Evolutionary conservation across 2,329 filamentous ascomycete species (phyloP).

Genomic region (Ophiostoma sp.): DNA sequence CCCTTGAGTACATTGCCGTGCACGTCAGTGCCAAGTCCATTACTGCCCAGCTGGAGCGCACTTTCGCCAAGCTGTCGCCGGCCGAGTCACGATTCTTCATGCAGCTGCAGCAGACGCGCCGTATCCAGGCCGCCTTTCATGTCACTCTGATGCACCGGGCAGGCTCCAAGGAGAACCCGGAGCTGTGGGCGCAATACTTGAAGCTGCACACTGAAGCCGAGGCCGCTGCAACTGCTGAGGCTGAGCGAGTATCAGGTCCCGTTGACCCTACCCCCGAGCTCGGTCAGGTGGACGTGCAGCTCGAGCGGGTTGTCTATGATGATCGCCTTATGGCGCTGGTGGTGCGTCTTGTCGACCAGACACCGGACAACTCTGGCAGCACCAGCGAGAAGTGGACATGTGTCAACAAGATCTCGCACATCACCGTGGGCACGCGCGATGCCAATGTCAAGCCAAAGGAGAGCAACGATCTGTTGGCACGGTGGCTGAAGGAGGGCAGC

Average conservation of each 20-base stretch:
- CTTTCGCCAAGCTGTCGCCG: constrained; percentile 55
- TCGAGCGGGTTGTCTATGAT: constrained; percentile 76
- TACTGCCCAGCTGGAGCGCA: constrained; percentile 56
- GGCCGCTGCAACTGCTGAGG: constrained; percentile 25
- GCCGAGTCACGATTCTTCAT: constrained; percentile 64
- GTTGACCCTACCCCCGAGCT: constrained; percentile 37
- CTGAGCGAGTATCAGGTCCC: background rate
- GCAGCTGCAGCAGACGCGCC: constrained; percentile 64
- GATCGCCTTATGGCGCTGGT: constrained; percentile 86
- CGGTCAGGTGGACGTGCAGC: constrained; percentile 58
- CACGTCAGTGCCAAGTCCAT: constrained; percentile 42
- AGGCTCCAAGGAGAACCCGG: constrained; percentile 52
- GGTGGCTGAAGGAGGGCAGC: constrained; percentile 61
- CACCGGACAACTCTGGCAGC: constrained; percentile 27
- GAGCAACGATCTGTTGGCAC: constrained; percentile 76
- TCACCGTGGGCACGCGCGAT: constrained; percentile 81
- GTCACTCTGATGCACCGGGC: constrained; percentile 88
- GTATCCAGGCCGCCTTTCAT: constrained; percentile 82
- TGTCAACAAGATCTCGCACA: constrained; percentile 73
- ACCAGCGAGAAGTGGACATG: constrained; percentile 53
- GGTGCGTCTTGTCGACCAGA: constrained; percentile 60
- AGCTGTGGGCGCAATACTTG: constrained; percentile 70
- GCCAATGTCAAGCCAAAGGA: constrained; percentile 80
- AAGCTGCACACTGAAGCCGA: constrained; percentile 50
- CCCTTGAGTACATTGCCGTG: constrained; percentile 54